Percentiles rank a stretch among this genome's conserved stretches.
Evolutionary conservation across 306 rosid genomes (phyloP).

Genomic region (Vigna mungo): DNA sequence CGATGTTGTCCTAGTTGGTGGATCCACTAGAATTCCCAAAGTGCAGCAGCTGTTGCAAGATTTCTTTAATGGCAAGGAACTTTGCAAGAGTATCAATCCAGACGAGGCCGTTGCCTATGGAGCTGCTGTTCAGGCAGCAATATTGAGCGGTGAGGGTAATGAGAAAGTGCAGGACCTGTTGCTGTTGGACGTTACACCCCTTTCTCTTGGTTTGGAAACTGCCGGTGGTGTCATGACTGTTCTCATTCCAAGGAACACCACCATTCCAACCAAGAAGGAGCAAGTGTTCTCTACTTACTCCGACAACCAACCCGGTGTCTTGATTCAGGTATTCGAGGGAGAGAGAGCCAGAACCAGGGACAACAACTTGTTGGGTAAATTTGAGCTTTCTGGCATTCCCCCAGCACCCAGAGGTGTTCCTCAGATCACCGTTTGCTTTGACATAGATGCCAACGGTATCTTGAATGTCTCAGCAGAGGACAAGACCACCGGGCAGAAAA

Average conservation of each 20-base stretch:
- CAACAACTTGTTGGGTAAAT: slow-evolving; percentile 67
- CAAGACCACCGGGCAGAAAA: slow-evolving; percentile 60
- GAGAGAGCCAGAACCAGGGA: slow-evolving; percentile 63
- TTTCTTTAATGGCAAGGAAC: slow-evolving; percentile 76
- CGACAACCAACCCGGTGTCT: slow-evolving; percentile 69
- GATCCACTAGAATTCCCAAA: slow-evolving; percentile 76
- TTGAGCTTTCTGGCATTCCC: slow-evolving; percentile 62
- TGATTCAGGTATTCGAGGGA: slow-evolving; percentile 69
- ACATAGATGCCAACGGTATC: slow-evolving; percentile 73
- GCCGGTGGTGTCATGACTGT: slow-evolving; percentile 74
- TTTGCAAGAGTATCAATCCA: slow-evolving; percentile 76
- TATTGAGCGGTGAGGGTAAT: slow-evolving; percentile 70
- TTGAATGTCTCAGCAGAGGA: slow-evolving; percentile 69
- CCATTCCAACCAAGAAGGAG: slow-evolving; percentile 78
- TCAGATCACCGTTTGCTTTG: slow-evolving; percentile 65
- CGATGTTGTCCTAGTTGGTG: slow-evolving; percentile 78
- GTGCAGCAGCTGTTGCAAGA: slow-evolving; percentile 76
- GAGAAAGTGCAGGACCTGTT: slow-evolving; percentile 70
- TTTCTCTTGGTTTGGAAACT: slow-evolving; percentile 64
- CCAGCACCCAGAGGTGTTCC: slow-evolving; percentile 72
- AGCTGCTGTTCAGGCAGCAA: slow-evolving; percentile 78
- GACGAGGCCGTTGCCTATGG: slow-evolving; percentile 86
- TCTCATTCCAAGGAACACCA: slow-evolving; percentile 69
- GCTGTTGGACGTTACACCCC: slow-evolving; percentile 72
- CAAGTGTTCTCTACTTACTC: slow-evolving; percentile 72